A percentile compares a stretch with the other conserved stretches of the same genome.
Conservation (phyloP, 1,284 basidiomycete species). For the Exsudoporus floridanus region DNA sequence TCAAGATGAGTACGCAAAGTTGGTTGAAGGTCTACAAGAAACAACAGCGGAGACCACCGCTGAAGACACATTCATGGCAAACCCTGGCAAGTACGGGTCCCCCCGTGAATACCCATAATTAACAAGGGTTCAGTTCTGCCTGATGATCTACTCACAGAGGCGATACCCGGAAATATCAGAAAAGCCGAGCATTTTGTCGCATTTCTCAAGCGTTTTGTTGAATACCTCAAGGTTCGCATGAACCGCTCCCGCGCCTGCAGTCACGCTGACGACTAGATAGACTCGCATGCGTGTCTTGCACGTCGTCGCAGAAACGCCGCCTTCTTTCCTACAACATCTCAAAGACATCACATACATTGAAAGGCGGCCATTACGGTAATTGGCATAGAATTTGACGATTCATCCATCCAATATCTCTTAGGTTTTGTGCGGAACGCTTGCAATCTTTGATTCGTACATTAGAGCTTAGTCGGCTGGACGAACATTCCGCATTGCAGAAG, state of each 20-base stretch:
- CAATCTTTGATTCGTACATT: slow-evolving; percentile 93
- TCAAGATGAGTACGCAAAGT: slow-evolving; percentile 95
- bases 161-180: slow-evolving; percentile 96
- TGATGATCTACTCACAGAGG: slow-evolving; percentile 92
- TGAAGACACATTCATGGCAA: slow-evolving; percentile 87
- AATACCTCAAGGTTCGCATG: slow-evolving; percentile 86
- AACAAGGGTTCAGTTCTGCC: slow-evolving; percentile 67
- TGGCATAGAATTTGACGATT: slow-evolving; percentile 4
- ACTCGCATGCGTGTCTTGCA: slow-evolving; percentile 98
- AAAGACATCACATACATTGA: slow-evolving; percentile 99
- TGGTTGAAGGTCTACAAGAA: slow-evolving; percentile 94
- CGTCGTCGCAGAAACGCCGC: slow-evolving; percentile 98
- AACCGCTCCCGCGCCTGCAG: slow-evolving; percentile 1
- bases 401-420: slow-evolving; percentile 33
- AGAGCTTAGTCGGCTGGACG: slow-evolving; percentile 88
- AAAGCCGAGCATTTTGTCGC: slow-evolving; percentile 99
- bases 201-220: slow-evolving; percentile 96
- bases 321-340: slow-evolving; percentile 97
- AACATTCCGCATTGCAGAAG: slow-evolving; percentile 90
- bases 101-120: neutral
- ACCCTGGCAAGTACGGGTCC: slow-evolving; percentile 73
- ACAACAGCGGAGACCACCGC: slow-evolving; percentile 58
- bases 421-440: slow-evolving; percentile 95
- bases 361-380: slow-evolving; percentile 85
- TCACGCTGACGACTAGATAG: slow-evolving; percentile 41